Evolutionary conservation across 2,329 filamentous ascomycete genomes (phyloP).

Genomic region (Penicillium vulpinum): DNA sequence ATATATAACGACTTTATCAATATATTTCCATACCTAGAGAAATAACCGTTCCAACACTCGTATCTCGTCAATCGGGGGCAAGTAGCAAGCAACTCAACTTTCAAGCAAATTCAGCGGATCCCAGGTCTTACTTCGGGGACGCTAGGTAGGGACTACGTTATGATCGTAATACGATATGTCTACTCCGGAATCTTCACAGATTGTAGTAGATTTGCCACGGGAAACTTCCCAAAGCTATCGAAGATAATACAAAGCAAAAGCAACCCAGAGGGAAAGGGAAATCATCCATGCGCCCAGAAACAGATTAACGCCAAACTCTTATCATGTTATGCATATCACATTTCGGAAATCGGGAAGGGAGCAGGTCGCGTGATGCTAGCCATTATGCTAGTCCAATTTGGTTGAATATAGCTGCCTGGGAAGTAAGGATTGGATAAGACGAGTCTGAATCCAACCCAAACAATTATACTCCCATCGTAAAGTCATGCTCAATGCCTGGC

Average conservation of each 20-base stretch:
- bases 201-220: background rate
- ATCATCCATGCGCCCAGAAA: slow-evolving; percentile 1
- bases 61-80: background rate
- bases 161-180: background rate
- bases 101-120: too few relatives aligned
- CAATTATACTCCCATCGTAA: slow-evolving; percentile 84
- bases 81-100: background rate
- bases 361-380: background rate
- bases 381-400: background rate
- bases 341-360: background rate
- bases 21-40: too few relatives aligned
- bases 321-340: slow-evolving; percentile 24
- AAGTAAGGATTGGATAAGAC: background rate
- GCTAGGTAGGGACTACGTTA: too few relatives aligned
- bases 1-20: too few relatives aligned
- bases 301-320: slow-evolving; percentile 24
- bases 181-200: background rate
- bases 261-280: background rate
- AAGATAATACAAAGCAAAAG: background rate
- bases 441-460: background rate
- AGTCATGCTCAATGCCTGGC: slow-evolving; percentile 95
- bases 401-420: background rate
- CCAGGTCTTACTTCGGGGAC: background rate
- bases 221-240: background rate
- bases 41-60: too few relatives aligned